Conservation (phyloP, 2,329 filamentous ascomycete genomes). For the Verticillium klebahnii region DNA sequence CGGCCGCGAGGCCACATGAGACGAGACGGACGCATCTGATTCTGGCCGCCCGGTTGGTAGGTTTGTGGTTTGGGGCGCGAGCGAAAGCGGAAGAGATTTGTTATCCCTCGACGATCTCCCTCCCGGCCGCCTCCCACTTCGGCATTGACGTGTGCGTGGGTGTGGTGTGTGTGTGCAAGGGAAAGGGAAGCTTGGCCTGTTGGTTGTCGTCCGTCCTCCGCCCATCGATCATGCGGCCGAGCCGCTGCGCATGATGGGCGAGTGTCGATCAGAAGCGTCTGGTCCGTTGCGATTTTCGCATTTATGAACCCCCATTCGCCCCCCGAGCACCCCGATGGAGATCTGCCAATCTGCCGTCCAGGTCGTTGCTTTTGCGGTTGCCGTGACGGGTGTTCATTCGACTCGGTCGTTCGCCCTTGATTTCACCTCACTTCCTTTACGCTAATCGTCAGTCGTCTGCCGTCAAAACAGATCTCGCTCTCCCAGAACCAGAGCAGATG, state of each 20-base stretch:
- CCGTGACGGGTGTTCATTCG: not conserved
- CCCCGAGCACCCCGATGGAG: not conserved
- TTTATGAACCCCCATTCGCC: not conserved
- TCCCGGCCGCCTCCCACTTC: not conserved
- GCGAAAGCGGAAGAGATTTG: not conserved
- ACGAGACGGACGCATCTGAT: not conserved
- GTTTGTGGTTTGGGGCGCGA: not conserved
- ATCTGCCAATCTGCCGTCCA: not conserved
- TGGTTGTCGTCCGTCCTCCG: not conserved
- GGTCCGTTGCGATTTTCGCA: not conserved
- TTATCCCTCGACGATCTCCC: not conserved
- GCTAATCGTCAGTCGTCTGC: not conserved
- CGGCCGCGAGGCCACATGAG: not conserved
- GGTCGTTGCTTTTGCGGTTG: not conserved
- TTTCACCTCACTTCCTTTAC: not conserved
- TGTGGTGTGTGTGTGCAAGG: not conserved
- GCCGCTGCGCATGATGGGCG: not conserved
- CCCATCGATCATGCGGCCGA: not conserved
- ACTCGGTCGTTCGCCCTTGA: not conserved
- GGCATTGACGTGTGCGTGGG: not conserved
- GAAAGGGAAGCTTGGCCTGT: not conserved
- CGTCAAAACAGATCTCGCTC: not conserved
- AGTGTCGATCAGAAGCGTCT: not conserved
- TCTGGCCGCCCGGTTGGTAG: not conserved
- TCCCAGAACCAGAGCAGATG: not conserved